Base-by-base conservation (phyloP, 2,329 filamentous ascomycete species). In the Ceratocystis harringtonii region DNA sequence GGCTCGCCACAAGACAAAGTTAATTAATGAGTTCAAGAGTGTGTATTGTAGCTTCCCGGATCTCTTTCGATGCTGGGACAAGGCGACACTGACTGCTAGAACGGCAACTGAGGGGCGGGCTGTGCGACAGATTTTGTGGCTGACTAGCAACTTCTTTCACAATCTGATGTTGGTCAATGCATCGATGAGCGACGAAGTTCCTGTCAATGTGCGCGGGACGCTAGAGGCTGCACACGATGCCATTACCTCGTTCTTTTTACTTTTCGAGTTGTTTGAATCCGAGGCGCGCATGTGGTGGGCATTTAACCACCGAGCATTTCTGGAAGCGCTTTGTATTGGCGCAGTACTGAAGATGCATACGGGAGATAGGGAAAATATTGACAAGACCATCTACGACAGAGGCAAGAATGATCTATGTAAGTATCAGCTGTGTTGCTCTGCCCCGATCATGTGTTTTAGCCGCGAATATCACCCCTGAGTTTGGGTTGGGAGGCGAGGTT, bases 221-320 rank as follows among this genome's bases (percentile, higher is more conserved):
- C 76, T 92, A 12, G 87, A 91, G 73, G 87, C 88, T 0, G 88
- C 88, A 0, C 85, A 90, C 70, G 86, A 88, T 71, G 88, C 88
- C 3, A 83, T 92, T 60, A 81, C 80, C 57, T 79, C 87, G 1
- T 92, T 91, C 72, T 91, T 92, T 73, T 79, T 90, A 66, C 79
- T 84, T 5, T 89, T 85, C 74, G 78, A 77, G 45, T 75, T 89
- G 12, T 84, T 91, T 68, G 83, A 86, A 69, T 78, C 78, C 17
- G 89, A 92, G 75, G 87, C 87, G 1, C 81, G 85, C 15, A 88
- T 91, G 0, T 92, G 88, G 88, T 92, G 88, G 88, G 87, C 90
- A 0, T 90, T 91, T 69, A 89, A 90, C 72, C 89, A 92, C 72
- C 78, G 89, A 1, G 88, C 88, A 0, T 92, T 92, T 71, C 79